Base-by-base conservation (phyloP, 1,284 basidiomycete genomes). In the Trichosporon inkin region DNA sequence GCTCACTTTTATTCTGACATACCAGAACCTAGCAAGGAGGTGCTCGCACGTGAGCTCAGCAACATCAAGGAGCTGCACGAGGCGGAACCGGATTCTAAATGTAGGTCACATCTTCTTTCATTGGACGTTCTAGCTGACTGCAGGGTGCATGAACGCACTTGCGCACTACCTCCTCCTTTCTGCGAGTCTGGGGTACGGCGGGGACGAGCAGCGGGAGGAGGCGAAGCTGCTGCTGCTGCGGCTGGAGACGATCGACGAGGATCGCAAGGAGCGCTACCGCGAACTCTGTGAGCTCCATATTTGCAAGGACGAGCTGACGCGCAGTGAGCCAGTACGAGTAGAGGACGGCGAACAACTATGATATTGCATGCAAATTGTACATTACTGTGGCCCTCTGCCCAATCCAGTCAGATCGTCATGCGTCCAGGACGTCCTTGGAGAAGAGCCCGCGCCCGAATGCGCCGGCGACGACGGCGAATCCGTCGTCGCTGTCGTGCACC, bases 141-240 rank as follows among this genome's bases (percentile, higher is more conserved):
- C 68, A 95, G 92, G 92, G 92, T 93, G 90, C 71, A 86, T 96
- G 82, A 91, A 94, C 67, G 90, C 89, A 0, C 82, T 95, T n/a
- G 86, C 91, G 0, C 84, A 89, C 68, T 93, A 93, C 77, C 87
- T 67, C 19, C 57, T 71, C 0, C 63, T 76, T 6, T 64, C 73
- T 0, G 53, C 73, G 2, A 44, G 59, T 2, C 22, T 65, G n/a
- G 36, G 60, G 2, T 22, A 51, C 1, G 44, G 44, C 6, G 44
- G 28, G 6, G 44, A 49, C 10, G 44, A 40, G 24, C 53, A 70
- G n/a, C 61, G 60, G 10, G 41, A 51, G 7, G 72, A 78, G 35
- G 71, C 73, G 2, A 67, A 62, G 57, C 34, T 16, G 7, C 60
- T 78, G 60, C 68, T 76, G 56, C 58, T 63, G 24, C 61, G 67